A percentile compares a stretch with the other conserved stretches of the same genome.
These are phyloP conservation scores for Plantago major DNA, from an alignment of 257 asterid genomes.

Conservation along the genomic window DNA sequence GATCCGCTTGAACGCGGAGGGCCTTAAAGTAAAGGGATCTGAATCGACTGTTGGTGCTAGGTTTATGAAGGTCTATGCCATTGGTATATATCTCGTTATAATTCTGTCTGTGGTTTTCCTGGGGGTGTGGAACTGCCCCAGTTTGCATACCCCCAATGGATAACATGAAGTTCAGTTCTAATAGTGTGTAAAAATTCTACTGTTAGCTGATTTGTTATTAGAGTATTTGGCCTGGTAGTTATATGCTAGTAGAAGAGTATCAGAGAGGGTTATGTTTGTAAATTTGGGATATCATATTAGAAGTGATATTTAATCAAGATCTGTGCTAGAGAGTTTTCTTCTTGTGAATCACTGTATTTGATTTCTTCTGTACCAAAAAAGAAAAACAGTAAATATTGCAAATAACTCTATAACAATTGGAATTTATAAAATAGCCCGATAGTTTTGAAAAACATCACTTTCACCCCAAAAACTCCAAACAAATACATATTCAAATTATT, in stretches of 20 bases:
- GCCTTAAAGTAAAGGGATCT: conserved; percentile 16
- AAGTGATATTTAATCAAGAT: no score
- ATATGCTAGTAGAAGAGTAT: background rate
- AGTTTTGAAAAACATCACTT: no score
- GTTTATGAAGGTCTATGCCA: conserved; percentile 19
- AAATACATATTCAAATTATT: no score
- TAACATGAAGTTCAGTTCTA: conserved; percentile 7
- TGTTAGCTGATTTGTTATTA: conserved; percentile 5
- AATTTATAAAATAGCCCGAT: no score
- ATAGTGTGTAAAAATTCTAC: background rate
- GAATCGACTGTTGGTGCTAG: conserved; percentile 20
- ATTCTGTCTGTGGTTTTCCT: conserved; percentile 32
- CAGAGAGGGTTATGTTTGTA: background rate
- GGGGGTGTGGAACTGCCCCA: conserved; percentile 37
- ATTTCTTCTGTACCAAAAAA: no score
- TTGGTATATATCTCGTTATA: conserved; percentile 30
- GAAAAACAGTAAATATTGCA: no score
- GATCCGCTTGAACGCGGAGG: conserved; percentile 25
- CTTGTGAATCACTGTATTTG: no score
- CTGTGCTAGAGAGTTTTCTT: no score
- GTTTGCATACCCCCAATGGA: conserved; percentile 21
- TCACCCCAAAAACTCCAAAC: no score
- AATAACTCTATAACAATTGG: no score
- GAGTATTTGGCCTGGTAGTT: conserved; percentile 3
- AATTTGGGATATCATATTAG: no score